Evolutionary conservation across 2,329 filamentous ascomycete genomes (phyloP), one percentile per base, ranked within the genome.

Genomic region (Claviceps capensis): DNA sequence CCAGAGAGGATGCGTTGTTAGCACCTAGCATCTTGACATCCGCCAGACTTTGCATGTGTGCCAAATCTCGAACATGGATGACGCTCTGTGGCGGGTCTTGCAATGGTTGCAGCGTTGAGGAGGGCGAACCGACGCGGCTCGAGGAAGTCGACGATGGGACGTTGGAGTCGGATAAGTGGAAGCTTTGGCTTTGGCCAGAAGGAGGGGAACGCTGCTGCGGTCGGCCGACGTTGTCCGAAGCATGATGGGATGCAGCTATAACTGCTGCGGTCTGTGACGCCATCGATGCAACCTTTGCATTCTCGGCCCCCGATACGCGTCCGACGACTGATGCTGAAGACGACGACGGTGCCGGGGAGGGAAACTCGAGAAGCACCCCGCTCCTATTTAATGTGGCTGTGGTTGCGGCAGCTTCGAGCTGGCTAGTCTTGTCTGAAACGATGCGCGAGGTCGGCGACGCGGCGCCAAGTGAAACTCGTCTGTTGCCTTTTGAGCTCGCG

Each of bases 21-120:
- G 70, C 69, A 23, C 72, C 81, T 63, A 84, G 74, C 54, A 83
- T 72, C 58, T 95, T 88, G 57, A 91, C 85, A 57, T 78, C 83
- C 26, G 88, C 89, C 56, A 98, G 85, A 63, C 81, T 88, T 65
- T 93, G 87, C 55, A 98, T 91, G 63, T 98, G 93, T 43, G 85
- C 85, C 48, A 98, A 74, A 66, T 95, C 89, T 61, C 86, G 86
- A 44, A 98, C 83, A 64, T 86, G 85, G 62, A 97, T 86, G 3
- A 77, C 76, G 11, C 67, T 72, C 50, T 77, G 74, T 50, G 68
- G 59, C 47, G 62, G 54, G 53, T 63, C 40, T 59, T 58, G 50
- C 60, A 56, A 40, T 48, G 54, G 43, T 42, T 54, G 44, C 34
- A 47, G 47, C 4, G 53, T 40, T 6, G 47, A 47, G 16, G 47